Evolutionary conservation across 192 early-diverging fungal genomes (phyloP), one percentile per base, ranked within the genome.

Genomic region (Coemansia sp.): DNA sequence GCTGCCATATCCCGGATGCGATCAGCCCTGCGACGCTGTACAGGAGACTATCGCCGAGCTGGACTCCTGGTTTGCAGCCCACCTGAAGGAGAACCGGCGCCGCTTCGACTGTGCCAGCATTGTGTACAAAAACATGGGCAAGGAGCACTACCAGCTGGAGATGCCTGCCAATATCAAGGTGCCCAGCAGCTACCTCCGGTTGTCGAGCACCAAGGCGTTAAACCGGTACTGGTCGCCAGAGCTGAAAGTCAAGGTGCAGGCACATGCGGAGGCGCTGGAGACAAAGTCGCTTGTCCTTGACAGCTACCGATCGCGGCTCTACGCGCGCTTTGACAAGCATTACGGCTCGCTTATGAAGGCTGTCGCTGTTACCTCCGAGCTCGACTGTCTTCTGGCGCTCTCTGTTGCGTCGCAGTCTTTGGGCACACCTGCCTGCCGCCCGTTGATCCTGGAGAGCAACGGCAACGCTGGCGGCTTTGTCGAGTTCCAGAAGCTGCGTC

Each of bases 121-220:
- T 35, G 75, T 80, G 4, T 99, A 91, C 85, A 91, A 90, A 64
- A 87, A 96, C 79, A 81, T 97, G 56, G 95, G 96, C 45, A 99
- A 99, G 75, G 97, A 99, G 69, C 87, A 91, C 17, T 95, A 93
- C 73, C 93, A 95, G 75, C 65, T 99, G n/a, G 95, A 99, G 67
- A 81, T 95, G 9, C 89, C 95, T 0, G 85, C 85, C 33, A 84
- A 75, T 41, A 75, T 89, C 46, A 85, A 89, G 32, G 91, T 94
- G 32, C 95, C 96, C 0, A 62, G 63, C 43, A 79, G 87, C 61
- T 99, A 93, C 89, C 81, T 83, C 35, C 75, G 86, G 33, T 75
- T 92, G 64, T 94, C 91, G 4, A 83, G 87, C 23, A 99, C 95
- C 4, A 84, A 86, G 70, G 90, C 87, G 17, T 87, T 94, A 1